Percentiles rank a stretch among this genome's conserved stretches.
phyloP scores from a whole-genome alignment of 2,329 filamentous ascomycete species.

The Phaeosphaeriaceae sp. region DNA sequence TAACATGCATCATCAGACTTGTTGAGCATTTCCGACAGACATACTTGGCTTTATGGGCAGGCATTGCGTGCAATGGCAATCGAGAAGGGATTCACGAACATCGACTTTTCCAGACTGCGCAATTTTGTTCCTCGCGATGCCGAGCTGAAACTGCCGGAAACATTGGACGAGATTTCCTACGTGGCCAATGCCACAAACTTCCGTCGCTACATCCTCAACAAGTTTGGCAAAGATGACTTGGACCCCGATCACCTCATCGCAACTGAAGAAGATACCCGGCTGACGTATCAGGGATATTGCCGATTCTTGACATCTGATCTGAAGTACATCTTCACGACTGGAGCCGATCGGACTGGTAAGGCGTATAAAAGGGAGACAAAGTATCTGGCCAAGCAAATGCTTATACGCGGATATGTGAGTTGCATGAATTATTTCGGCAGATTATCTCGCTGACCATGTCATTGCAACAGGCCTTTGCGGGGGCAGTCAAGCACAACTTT shows the following conservation, averaged over 20 bases:
- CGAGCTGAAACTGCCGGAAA: not conserved
- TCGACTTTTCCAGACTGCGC: slow-evolving; percentile 24
- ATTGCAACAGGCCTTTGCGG: slow-evolving; percentile 18
- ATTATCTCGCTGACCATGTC: too few relatives aligned
- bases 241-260: not conserved
- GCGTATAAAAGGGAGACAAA: slow-evolving; percentile 32
- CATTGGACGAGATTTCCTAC: slow-evolving; percentile 23
- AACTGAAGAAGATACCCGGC: slow-evolving; percentile 14
- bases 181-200: slow-evolving; percentile 21
- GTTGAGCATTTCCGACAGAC: slow-evolving; percentile 51
- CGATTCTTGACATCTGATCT: slow-evolving; percentile 26
- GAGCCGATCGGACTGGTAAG: slow-evolving; percentile 12
- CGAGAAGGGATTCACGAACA: slow-evolving; percentile 17
- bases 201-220: slow-evolving; percentile 21
- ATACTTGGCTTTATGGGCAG: slow-evolving; percentile 50
- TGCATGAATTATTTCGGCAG: too few relatives aligned
- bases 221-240: slow-evolving; percentile 1
- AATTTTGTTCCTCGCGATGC: slow-evolving; percentile 9
- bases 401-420: slow-evolving; percentile 29
- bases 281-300: slow-evolving; percentile 29
- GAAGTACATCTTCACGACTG: slow-evolving; percentile 4
- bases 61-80: slow-evolving; percentile 16
- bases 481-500: slow-evolving; percentile 21
- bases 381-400: slow-evolving; percentile 36
- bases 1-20: slow-evolving; percentile 37